A percentile compares a stretch with the other conserved stretches of the same genome.
Conservation (phyloP, 2,329 filamentous ascomycete species). For the Coniella lustricola region DNA sequence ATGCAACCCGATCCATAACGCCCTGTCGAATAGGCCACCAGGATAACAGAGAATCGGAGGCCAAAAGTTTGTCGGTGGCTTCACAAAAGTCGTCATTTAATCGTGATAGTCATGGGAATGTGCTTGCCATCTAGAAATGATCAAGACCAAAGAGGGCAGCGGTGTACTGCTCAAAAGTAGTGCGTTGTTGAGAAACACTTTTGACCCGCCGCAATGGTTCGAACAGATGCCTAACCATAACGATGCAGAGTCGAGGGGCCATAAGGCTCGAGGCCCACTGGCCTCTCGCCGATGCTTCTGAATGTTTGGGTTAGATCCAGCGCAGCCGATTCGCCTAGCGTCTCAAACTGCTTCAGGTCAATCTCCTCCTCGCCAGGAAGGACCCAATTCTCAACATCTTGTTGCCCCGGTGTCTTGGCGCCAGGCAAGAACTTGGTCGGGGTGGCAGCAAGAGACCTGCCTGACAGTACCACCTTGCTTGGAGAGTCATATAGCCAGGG, state of each 20-base stretch:
- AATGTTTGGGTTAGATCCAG: slow-evolving; percentile 15
- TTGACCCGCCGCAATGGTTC: not conserved
- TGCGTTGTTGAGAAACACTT: not conserved
- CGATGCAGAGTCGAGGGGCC: slow-evolving; percentile 14
- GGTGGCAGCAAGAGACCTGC: slow-evolving; percentile 41
- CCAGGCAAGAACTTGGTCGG: slow-evolving; percentile 43
- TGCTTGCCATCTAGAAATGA: not conserved
- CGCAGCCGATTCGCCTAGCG: slow-evolving; percentile 7
- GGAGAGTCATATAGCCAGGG: slow-evolving; percentile 44
- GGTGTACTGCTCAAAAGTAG: not conserved
- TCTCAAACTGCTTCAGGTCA: slow-evolving; percentile 10
- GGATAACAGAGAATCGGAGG: not conserved
- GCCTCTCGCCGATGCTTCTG: slow-evolving; percentile 15
- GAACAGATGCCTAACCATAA: slow-evolving; percentile 10
- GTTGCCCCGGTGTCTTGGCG: slow-evolving; percentile 24
- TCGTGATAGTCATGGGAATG: slow-evolving; percentile 5
- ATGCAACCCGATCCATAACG: not conserved
- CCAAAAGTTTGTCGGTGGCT: not conserved
- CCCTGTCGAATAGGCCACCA: not conserved
- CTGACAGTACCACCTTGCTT: slow-evolving; percentile 49
- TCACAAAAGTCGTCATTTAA: not conserved
- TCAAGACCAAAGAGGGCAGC: not conserved
- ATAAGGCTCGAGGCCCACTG: slow-evolving; percentile 9
- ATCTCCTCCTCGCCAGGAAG: slow-evolving; percentile 3
- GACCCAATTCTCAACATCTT: slow-evolving; percentile 12